Percentiles rank a stretch among this genome's conserved stretches.
These are phyloP conservation scores for Tolypocladium endophyticum DNA, from an alignment of 2,329 filamentous ascomycete species.

Conservation along the genomic window DNA sequence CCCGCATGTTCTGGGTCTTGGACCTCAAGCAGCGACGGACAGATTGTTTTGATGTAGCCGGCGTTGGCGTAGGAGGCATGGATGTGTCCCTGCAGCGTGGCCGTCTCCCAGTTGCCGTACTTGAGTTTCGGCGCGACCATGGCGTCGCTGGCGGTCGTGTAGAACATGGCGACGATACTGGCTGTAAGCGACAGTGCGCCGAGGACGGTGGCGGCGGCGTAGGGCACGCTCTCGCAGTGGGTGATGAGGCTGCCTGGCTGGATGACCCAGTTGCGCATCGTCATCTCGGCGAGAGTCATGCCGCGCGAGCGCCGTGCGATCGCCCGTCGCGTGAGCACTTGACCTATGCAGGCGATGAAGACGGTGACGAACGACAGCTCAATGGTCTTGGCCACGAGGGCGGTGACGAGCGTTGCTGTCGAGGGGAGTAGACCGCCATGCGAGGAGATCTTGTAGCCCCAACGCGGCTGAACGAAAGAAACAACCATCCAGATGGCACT, in stretches of 20 bases:
- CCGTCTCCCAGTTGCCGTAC: slow-evolving; percentile 39
- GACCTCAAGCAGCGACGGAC: slow-evolving; percentile 47
- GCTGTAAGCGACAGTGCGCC: slow-evolving; percentile 55
- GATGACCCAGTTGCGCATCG: slow-evolving; percentile 66
- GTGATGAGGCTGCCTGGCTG: slow-evolving; percentile 64
- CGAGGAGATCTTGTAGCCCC: slow-evolving; percentile 44
- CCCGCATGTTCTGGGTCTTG: slow-evolving; percentile 29
- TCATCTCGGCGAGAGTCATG: slow-evolving; percentile 65
- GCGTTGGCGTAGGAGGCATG: slow-evolving; percentile 54
- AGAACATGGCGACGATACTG: slow-evolving; percentile 57
- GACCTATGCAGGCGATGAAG: slow-evolving; percentile 64
- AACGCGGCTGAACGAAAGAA: slow-evolving; percentile 52
- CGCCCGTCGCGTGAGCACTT: slow-evolving; percentile 61
- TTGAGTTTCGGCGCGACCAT: slow-evolving; percentile 64
- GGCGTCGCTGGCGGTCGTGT: slow-evolving; percentile 66
- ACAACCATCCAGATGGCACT: slow-evolving; percentile 57
- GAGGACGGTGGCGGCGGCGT: slow-evolving; percentile 52
- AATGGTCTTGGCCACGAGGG: slow-evolving; percentile 63
- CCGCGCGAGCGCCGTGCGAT: slow-evolving; percentile 50
- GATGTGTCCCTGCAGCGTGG: slow-evolving; percentile 44
- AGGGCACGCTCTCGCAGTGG: slow-evolving; percentile 53
- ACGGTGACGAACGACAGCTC: slow-evolving; percentile 71
- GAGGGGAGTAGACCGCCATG: slow-evolving; percentile 45
- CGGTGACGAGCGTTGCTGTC: slow-evolving; percentile 57
- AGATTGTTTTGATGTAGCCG: slow-evolving; percentile 41